Conservation (phyloP, 1,284 basidiomycete species). For the Leccinum subrobustum region DNA sequence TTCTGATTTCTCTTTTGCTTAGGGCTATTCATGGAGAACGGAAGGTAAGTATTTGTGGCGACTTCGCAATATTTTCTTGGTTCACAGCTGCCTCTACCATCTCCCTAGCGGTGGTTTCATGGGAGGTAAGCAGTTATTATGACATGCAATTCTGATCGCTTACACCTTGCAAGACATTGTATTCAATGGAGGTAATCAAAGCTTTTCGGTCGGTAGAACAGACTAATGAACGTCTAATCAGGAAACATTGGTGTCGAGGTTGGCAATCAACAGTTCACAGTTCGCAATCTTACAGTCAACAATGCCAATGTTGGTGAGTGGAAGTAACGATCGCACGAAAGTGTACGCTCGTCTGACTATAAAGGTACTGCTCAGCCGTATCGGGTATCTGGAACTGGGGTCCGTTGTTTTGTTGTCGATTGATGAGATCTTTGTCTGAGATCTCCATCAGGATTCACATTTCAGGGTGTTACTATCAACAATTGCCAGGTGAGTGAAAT, state of each 20-base stretch:
- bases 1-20: neutral
- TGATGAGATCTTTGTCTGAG: neutral
- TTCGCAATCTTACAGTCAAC: conserved; percentile 53
- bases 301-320: conserved; percentile 43
- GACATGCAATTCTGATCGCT: neutral
- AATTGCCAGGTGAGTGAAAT: conserved; percentile 42
- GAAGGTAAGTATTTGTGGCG: conserved; percentile 48
- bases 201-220: neutral
- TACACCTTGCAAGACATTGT: conserved; percentile 40
- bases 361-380: conserved; percentile 32
- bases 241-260: conserved; percentile 46
- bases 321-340: neutral
- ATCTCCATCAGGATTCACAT: conserved; percentile 40
- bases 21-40: conserved; percentile 57
- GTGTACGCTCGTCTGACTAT: neutral
- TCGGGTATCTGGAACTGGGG: conserved; percentile 49
- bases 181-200: conserved; percentile 43
- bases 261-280: conserved; percentile 56
- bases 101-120: conserved; percentile 51
- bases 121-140: conserved; percentile 37
- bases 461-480: conserved; percentile 48
- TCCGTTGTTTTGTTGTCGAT: conserved; percentile 5
- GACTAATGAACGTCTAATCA: conserved; percentile 1
- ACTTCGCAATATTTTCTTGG: conserved; percentile 23
- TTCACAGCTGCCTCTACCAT: neutral